These are phyloP conservation scores for Cutaneotrichosporon mucoides DNA, from an alignment of 1,284 basidiomycete species.

Conservation along the genomic window DNA sequence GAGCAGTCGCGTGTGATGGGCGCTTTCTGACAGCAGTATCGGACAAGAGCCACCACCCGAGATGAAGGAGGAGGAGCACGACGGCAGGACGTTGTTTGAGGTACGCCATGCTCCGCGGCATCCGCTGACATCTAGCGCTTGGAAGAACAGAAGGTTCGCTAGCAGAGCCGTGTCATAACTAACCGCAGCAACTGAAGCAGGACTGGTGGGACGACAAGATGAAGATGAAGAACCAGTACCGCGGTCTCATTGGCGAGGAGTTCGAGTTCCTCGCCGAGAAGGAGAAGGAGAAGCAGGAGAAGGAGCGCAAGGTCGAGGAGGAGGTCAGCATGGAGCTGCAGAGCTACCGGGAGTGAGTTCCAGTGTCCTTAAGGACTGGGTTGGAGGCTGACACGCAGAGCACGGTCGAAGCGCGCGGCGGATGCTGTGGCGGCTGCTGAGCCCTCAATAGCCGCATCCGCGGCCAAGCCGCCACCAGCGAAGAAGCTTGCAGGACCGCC, in stretches of 20 bases:
- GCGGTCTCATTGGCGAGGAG: slow-evolving; percentile 84
- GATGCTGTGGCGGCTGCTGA: slow-evolving; percentile 14
- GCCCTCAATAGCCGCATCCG: slow-evolving; percentile 4
- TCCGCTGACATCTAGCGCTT: slow-evolving; percentile 47
- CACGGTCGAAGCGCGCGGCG: neutral
- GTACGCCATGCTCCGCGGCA: slow-evolving; percentile 52
- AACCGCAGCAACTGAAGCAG: slow-evolving; percentile 66
- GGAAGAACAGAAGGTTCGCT: slow-evolving; percentile 64
- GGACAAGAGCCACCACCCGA: slow-evolving; percentile 81
- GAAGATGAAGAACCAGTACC: slow-evolving; percentile 87
- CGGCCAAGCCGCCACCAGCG: slow-evolving; percentile 2
- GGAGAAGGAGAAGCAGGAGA: slow-evolving; percentile 66
- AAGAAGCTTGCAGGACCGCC: slow-evolving; percentile 23
- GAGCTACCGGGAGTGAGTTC: slow-evolving; percentile 14
- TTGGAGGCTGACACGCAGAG: neutral
- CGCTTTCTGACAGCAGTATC: slow-evolving; percentile 52
- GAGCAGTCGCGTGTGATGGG: too few species aligned
- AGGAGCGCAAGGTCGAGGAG: slow-evolving; percentile 67
- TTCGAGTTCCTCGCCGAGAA: slow-evolving; percentile 81
- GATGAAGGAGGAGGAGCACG: slow-evolving; percentile 58
- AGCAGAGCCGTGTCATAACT: neutral
- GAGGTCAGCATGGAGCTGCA: slow-evolving; percentile 63
- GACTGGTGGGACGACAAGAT: slow-evolving; percentile 93
- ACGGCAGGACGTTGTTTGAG: slow-evolving; percentile 85
- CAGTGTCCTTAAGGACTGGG: too few species aligned